Conservation (phyloP, 768 basidiomycete species). For the Strobilomyces echinocephalus region DNA sequence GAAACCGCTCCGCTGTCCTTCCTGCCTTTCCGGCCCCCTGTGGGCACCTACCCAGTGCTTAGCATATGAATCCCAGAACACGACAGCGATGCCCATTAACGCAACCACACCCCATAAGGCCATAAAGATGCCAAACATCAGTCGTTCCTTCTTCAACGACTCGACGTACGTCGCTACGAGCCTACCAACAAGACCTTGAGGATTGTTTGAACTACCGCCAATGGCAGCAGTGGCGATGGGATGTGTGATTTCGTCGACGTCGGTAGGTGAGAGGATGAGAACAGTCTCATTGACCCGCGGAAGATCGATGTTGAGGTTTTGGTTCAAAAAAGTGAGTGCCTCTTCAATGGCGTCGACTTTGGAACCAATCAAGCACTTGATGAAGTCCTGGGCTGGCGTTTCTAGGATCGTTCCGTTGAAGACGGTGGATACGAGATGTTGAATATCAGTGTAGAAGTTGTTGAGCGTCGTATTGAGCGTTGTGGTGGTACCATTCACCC, state of each 20-base stretch:
- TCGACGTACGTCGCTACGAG: slow-evolving; percentile 70
- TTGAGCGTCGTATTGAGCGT: slow-evolving; percentile 84
- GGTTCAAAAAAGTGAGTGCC: slow-evolving; percentile 86
- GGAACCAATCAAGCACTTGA: slow-evolving; percentile 85
- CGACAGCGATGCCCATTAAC: slow-evolving; percentile 65
- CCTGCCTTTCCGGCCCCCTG: slow-evolving; percentile 46
- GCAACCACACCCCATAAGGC: slow-evolving; percentile 81
- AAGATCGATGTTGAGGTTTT: slow-evolving; percentile 78
- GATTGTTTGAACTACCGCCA: slow-evolving; percentile 47
- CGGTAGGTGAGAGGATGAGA: slow-evolving; percentile 68
- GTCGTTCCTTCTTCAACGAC: slow-evolving; percentile 71
- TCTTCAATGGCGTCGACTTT: slow-evolving; percentile 85
- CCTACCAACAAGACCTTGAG: slow-evolving; percentile 62
- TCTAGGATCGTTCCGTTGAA: slow-evolving; percentile 86
- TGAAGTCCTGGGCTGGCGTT: slow-evolving; percentile 76
- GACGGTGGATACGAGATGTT: slow-evolving; percentile 67
- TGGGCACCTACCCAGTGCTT: slow-evolving; percentile 43
- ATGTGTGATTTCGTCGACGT: slow-evolving; percentile 67
- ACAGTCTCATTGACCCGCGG: slow-evolving; percentile 71
- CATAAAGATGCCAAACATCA: slow-evolving; percentile 82
- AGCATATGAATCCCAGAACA: slow-evolving; percentile 71
- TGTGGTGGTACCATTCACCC: slow-evolving; percentile 88
- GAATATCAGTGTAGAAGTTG: slow-evolving; percentile 82
- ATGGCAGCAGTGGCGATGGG: slow-evolving; percentile 85
- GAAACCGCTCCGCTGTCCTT: slow-evolving; percentile 46